Conservation (phyloP, 2,329 filamentous ascomycete genomes). For the Pseudogymnoascus sp. region DNA sequence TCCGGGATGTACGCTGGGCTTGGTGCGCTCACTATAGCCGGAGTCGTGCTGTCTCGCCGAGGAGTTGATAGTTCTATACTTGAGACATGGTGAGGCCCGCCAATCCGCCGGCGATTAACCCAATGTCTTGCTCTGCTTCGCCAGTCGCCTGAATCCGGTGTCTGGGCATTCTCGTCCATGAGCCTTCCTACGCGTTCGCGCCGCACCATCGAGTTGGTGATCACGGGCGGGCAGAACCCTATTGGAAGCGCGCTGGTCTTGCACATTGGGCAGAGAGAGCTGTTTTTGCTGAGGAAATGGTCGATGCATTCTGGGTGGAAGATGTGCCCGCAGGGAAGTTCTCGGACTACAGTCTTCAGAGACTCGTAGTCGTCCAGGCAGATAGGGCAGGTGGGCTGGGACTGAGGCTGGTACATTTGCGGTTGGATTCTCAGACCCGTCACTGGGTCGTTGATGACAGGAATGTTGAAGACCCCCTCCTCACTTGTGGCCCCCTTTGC, state of each 20-base stretch:
- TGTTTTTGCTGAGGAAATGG: constrained; percentile 68
- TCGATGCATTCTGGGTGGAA: constrained; percentile 93
- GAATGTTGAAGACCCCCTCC: constrained; percentile 11
- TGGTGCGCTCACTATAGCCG: background rate
- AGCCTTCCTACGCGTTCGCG: constrained; percentile 61
- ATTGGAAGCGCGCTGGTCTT: constrained; percentile 73
- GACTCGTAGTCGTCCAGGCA: constrained; percentile 76
- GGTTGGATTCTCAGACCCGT: constrained; percentile 8
- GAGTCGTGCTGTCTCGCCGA: background rate
- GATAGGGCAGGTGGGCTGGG: constrained; percentile 82
- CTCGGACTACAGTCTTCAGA: constrained; percentile 65
- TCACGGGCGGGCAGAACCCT: constrained; percentile 55
- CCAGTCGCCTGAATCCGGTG: constrained; percentile 42
- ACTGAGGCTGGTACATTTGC: constrained; percentile 41
- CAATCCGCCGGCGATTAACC: background rate
- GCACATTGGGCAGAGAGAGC: constrained; percentile 85
- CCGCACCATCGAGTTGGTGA: constrained; percentile 83
- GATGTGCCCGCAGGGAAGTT: constrained; percentile 85
- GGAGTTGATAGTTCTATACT: background rate
- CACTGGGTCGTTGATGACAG: constrained; percentile 11
- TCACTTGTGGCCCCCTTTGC: background rate
- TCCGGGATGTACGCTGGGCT: background rate
- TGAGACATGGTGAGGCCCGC: background rate
- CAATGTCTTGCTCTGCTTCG: constrained; percentile 30
- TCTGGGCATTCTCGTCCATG: background rate